Percentiles rank a stretch among this genome's conserved stretches.
Conservation (phyloP, 306 rosid genomes). For the Vicia faba region DNA sequence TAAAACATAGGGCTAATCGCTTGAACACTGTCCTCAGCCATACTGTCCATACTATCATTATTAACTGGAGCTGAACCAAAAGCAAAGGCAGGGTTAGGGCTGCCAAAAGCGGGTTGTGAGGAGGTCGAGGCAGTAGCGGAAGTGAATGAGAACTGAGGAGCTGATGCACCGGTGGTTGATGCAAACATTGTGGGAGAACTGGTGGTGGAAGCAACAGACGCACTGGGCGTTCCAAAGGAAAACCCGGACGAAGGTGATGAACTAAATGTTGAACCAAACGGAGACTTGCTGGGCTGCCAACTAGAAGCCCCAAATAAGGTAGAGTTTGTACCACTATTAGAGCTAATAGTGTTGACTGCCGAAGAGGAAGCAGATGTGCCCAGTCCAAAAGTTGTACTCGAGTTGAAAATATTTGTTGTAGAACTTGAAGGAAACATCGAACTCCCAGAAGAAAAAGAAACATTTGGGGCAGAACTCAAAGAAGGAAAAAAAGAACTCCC, state of each 20-base stretch:
- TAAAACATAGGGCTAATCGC: conserved; percentile 51
- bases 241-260: conserved; percentile 40
- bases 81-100: conserved; percentile 42
- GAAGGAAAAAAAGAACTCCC: conserved; percentile 55
- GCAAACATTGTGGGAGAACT: conserved; percentile 50
- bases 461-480: conserved; percentile 46
- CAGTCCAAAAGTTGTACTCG: conserved; percentile 48
- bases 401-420: conserved; percentile 40
- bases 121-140: conserved; percentile 50
- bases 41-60: conserved; percentile 75
- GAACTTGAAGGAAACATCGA: conserved; percentile 57
- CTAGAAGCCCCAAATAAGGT: conserved; percentile 46
- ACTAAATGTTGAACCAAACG: conserved; percentile 53
- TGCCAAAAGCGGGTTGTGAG: conserved; percentile 65
- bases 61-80: conserved; percentile 56
- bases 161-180: conserved; percentile 52
- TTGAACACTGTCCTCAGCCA: conserved; percentile 86
- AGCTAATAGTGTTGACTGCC: conserved; percentile 49
- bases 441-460: conserved; percentile 60
- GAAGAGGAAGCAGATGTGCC: conserved; percentile 53
- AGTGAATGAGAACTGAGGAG: conserved; percentile 60
- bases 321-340: conserved; percentile 52
- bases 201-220: conserved; percentile 43
- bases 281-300: conserved; percentile 61
- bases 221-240: conserved; percentile 42